Percentiles rank a stretch among this genome's conserved stretches.
Evolutionary conservation across 1,284 basidiomycete genomes (phyloP).

Genomic region (Kwoniella shivajii): DNA sequence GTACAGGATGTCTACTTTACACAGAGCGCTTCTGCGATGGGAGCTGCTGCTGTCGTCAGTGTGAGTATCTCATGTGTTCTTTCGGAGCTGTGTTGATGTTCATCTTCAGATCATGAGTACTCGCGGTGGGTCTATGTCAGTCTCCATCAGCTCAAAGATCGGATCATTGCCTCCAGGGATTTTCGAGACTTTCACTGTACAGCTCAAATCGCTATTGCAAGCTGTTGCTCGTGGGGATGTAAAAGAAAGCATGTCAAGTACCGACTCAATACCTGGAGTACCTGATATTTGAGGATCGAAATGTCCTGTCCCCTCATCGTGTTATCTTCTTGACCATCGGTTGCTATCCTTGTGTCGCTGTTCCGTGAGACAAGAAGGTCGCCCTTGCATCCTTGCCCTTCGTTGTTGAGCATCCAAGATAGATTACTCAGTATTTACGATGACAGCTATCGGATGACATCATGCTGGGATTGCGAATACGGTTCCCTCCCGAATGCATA

Average conservation of each 20-base stretch:
- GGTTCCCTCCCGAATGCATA: too few species aligned
- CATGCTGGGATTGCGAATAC: too few species aligned
- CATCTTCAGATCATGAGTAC: constrained; percentile 7
- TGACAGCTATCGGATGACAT: too few species aligned
- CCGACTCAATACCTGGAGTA: constrained; percentile 1
- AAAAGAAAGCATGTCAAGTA: not conserved
- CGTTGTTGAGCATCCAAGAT: too few species aligned
- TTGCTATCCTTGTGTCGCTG: too few species aligned
- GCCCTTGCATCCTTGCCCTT: too few species aligned
- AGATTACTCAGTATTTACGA: too few species aligned
- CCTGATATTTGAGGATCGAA: not conserved
- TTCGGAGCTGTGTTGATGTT: not conserved
- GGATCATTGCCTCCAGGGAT: constrained; percentile 8
- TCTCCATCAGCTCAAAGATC: constrained; percentile 6
- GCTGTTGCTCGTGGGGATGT: constrained; percentile 10
- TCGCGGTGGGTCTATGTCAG: constrained; percentile 3
- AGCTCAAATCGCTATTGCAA: constrained; percentile 1
- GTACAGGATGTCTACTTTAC: constrained; percentile 13
- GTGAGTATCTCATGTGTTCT: not conserved
- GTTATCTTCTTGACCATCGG: too few species aligned
- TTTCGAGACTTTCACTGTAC: constrained; percentile 5
- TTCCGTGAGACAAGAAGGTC: too few species aligned
- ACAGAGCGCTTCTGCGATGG: constrained; percentile 12
- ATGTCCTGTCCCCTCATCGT: too few species aligned
- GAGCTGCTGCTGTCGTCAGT: constrained; percentile 8